Percentiles rank a stretch among this genome's conserved stretches.
Evolutionary conservation across 805 yeast genomes (phyloP).

Genomic region (Pichia californica): DNA sequence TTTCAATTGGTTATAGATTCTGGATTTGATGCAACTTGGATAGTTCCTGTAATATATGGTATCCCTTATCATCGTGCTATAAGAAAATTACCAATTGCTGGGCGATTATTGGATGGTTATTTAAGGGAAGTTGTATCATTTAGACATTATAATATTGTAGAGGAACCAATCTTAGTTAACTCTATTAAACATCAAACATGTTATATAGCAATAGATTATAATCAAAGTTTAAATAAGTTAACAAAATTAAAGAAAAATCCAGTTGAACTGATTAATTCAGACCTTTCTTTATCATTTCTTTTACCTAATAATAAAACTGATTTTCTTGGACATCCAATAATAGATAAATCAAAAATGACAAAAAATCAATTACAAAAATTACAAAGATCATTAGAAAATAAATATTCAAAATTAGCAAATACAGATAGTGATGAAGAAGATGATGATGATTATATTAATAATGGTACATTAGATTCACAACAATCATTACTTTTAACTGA

Average conservation of each 20-base stretch:
- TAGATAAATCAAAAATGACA: slow-evolving; percentile 13
- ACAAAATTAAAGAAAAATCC: slow-evolving; percentile 20
- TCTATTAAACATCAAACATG: slow-evolving; percentile 77
- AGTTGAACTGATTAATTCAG: slow-evolving; percentile 17
- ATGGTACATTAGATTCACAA: slow-evolving; percentile 29
- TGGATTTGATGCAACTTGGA: slow-evolving; percentile 84
- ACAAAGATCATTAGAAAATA: slow-evolving; percentile 51
- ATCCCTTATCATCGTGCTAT: slow-evolving; percentile 71
- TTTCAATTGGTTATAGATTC: slow-evolving; percentile 79
- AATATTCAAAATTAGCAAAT: slow-evolving; percentile 77
- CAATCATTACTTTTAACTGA: slow-evolving; percentile 69
- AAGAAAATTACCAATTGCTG: slow-evolving; percentile 78
- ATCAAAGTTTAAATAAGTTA: slow-evolving; percentile 21
- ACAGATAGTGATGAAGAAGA: slow-evolving; percentile 48
- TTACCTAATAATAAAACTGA: slow-evolving; percentile 85
- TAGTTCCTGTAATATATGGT: slow-evolving; percentile 78
- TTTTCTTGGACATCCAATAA: slow-evolving; percentile 52
- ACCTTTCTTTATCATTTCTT: slow-evolving; percentile 57
- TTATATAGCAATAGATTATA: slow-evolving; percentile 59
- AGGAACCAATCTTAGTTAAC: slow-evolving; percentile 79
- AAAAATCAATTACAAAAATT: slow-evolving; percentile 15
- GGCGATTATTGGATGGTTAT: slow-evolving; percentile 74
- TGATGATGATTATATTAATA: slow-evolving; percentile 9
- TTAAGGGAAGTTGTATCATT: slow-evolving; percentile 81
- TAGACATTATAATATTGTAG: slow-evolving; percentile 88